Conservation (phyloP, 106 monocot species). For the Acanthochlamys bracteata region DNA sequence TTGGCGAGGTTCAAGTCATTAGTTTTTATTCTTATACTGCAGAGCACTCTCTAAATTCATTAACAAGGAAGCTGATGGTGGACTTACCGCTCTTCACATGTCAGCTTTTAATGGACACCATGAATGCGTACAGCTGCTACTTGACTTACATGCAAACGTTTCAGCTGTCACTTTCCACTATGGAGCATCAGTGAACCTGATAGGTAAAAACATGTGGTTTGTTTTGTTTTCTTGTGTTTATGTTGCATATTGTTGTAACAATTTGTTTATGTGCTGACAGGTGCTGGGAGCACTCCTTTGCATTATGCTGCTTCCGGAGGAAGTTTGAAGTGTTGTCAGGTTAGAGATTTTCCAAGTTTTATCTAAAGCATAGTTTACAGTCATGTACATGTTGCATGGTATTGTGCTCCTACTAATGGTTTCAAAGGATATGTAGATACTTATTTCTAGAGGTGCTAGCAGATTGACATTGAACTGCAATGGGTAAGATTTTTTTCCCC, state of each 20-base stretch:
- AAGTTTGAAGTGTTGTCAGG: constrained; percentile 89
- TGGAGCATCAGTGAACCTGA: constrained; percentile 63
- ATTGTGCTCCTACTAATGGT: neutral
- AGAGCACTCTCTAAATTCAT: constrained; percentile 65
- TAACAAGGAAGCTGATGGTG: constrained; percentile 86
- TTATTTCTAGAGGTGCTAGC: constrained; percentile 83
- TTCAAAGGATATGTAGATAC: constrained; percentile 35
- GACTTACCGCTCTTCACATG: constrained; percentile 87
- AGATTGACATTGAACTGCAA: constrained; percentile 85
- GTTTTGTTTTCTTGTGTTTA: neutral
- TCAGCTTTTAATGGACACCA: constrained; percentile 71
- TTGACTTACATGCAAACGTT: constrained; percentile 75
- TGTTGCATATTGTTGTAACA: neutral
- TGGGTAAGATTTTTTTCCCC: constrained; percentile 40
- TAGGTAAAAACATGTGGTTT: constrained; percentile 35
- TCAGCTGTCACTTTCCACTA: constrained; percentile 79
- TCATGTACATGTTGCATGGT: neutral
- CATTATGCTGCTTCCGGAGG: constrained; percentile 98
- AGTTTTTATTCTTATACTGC: constrained; percentile 4
- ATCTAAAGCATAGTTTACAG: neutral
- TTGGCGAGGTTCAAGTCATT: neutral
- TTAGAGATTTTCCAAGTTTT: constrained; percentile 8
- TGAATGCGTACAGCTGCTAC: constrained; percentile 82
- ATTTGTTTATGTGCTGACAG: constrained; percentile 22
- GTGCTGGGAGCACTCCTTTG: constrained; percentile 91